Conservation (phyloP, 768 basidiomycete genomes). For the Hypsizygus marmoreus region DNA sequence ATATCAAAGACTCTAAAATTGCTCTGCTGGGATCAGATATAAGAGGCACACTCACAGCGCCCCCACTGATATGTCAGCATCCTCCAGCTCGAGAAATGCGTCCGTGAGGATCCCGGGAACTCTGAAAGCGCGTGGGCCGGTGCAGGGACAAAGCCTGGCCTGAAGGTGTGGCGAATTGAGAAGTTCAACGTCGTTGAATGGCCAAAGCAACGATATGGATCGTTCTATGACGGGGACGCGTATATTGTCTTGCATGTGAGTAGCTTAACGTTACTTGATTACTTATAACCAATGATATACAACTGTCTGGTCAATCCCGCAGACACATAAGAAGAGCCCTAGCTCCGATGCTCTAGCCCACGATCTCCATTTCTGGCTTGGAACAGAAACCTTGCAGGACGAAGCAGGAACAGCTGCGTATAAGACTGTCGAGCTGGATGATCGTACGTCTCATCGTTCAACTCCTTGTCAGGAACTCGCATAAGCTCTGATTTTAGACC, state of each 20-base stretch:
- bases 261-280: background rate
- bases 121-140: slow-evolving; percentile 52
- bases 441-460: slow-evolving; percentile 43
- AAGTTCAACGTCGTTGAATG: slow-evolving; percentile 55
- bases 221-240: slow-evolving; percentile 66
- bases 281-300: background rate
- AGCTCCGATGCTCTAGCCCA: slow-evolving; percentile 50
- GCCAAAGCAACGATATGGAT: slow-evolving; percentile 51
- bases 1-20: slow-evolving; percentile 66
- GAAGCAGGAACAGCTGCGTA: slow-evolving; percentile 66
- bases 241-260: slow-evolving; percentile 65
- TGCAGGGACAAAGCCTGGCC: slow-evolving; percentile 43
- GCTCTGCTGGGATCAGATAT: slow-evolving; percentile 65
- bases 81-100: slow-evolving; percentile 55
- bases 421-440: slow-evolving; percentile 69
- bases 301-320: background rate
- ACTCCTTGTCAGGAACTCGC: background rate
- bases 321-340: slow-evolving; percentile 62
- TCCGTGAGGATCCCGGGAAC: slow-evolving; percentile 53
- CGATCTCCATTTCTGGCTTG: slow-evolving; percentile 69
- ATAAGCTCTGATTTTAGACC: slow-evolving; percentile 34
- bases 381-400: slow-evolving; percentile 58
- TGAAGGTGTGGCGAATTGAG: slow-evolving; percentile 63
- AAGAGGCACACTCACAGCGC: slow-evolving; percentile 20
- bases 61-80: background rate